These are phyloP conservation scores for Vitis amurensis DNA, from an alignment of 164 flowering plant genomes.

Conservation along the genomic window DNA sequence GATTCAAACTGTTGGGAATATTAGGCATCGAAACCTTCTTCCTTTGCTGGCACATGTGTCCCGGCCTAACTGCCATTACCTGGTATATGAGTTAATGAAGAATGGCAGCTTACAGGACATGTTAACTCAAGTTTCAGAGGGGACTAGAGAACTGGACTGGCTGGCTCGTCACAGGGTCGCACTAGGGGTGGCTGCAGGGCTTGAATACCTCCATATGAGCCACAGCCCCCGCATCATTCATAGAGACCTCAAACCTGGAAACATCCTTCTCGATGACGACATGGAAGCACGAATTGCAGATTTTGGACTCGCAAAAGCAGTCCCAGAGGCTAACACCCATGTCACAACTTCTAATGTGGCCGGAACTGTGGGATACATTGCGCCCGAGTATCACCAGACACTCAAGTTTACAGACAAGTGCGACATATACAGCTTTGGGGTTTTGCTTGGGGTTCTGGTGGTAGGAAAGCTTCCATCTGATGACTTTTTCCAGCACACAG, in stretches of 20 bases:
- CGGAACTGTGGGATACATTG: conserved; percentile 85
- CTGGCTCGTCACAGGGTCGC: conserved; percentile 55
- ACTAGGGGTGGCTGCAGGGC: conserved; percentile 73
- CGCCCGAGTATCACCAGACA: conserved; percentile 91
- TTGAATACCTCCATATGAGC: conserved; percentile 73
- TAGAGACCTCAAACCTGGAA: conserved; percentile 86
- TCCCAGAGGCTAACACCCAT: conserved; percentile 76
- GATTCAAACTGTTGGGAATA: conserved; percentile 72
- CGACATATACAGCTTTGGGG: conserved; percentile 90
- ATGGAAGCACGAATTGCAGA: conserved; percentile 90
- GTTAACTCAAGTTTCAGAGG: conserved; percentile 40
- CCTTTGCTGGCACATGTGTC: conserved; percentile 71
- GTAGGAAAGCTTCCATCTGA: conserved; percentile 79
- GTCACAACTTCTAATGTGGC: conserved; percentile 72
- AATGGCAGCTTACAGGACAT: conserved; percentile 87
- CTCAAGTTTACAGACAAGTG: conserved; percentile 89
- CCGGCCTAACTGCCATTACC: conserved; percentile 70
- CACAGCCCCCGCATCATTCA: conserved; percentile 81
- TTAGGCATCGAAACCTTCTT: conserved; percentile 78
- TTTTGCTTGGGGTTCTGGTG: conserved; percentile 67
- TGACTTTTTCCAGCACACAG: conserved; percentile 63
- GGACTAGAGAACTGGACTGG: conserved; percentile 70
- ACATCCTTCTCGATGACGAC: conserved; percentile 80
- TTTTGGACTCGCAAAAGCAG: conserved; percentile 85
- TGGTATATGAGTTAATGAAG: conserved; percentile 87